phyloP scores from a whole-genome alignment of 352 stramenopile species.

The Plasmopara muralis region DNA sequence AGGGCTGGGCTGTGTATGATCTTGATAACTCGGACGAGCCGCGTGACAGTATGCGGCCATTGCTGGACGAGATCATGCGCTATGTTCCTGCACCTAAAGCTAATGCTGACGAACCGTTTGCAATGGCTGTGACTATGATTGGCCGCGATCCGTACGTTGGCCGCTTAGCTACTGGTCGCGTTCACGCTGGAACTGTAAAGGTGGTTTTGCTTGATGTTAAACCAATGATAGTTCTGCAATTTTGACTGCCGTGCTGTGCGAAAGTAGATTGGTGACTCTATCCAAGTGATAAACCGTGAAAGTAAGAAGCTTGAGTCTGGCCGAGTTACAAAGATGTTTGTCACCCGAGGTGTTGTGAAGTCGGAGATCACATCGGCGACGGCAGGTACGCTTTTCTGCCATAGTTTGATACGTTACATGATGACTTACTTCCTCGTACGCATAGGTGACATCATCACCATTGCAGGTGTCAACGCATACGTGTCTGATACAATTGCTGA shows the following conservation, averaged over 20 bases:
- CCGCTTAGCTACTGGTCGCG: constrained; percentile 92
- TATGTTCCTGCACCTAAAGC: constrained; percentile 88
- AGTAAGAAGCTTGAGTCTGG: constrained; percentile 72
- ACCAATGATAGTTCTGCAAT: neutral
- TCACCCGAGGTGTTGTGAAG: constrained; percentile 67
- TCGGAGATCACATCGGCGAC: constrained; percentile 86
- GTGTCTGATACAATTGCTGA: constrained; percentile 89
- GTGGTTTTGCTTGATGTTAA: constrained; percentile 4
- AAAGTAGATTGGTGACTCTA: constrained; percentile 69
- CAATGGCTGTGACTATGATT: constrained; percentile 96
- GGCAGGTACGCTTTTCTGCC: constrained; percentile 38
- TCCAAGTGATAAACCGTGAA: constrained; percentile 86
- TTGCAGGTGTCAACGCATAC: constrained; percentile 90
- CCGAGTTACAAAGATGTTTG: constrained; percentile 86
- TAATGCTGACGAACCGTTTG: constrained; percentile 81
- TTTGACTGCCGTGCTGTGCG: constrained; percentile 5
- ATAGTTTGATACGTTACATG: neutral
- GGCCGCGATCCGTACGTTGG: constrained; percentile 97
- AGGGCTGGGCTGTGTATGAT: constrained; percentile 93
- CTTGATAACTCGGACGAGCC: constrained; percentile 62
- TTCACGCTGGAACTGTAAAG: constrained; percentile 90
- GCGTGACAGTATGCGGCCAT: constrained; percentile 87
- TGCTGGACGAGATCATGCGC: constrained; percentile 96
- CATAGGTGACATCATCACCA: constrained; percentile 95
- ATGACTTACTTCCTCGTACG: neutral